phyloP scores from a whole-genome alignment of 257 asterid genomes.

The Plantago elongata region DNA sequence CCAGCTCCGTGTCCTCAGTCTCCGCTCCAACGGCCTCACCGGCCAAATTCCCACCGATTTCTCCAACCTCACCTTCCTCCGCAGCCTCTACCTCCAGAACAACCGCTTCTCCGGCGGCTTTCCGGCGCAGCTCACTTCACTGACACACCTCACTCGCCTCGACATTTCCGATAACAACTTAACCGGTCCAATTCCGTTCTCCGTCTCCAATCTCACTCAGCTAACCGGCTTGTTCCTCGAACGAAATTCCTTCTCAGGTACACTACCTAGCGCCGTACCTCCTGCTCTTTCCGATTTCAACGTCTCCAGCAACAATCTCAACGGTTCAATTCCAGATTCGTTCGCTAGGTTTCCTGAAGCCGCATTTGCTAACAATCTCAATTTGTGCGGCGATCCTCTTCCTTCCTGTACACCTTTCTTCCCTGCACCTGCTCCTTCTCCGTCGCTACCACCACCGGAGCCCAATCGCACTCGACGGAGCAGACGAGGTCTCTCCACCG shows the following conservation, averaged over 20 bases:
- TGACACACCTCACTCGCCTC: slow-evolving; percentile 64
- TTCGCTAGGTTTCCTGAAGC: slow-evolving; percentile 53
- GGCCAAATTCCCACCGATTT: slow-evolving; percentile 72
- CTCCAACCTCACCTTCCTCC: slow-evolving; percentile 55
- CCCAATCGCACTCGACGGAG: slow-evolving; percentile 22
- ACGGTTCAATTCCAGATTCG: slow-evolving; percentile 79
- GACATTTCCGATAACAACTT: slow-evolving; percentile 75
- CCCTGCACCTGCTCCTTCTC: slow-evolving; percentile 74
- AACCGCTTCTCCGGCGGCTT: slow-evolving; percentile 64
- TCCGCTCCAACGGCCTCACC: slow-evolving; percentile 69
- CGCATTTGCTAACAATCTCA: slow-evolving; percentile 61
- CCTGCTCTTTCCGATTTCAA: slow-evolving; percentile 40
- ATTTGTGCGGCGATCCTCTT: slow-evolving; percentile 76
- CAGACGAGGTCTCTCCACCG: slow-evolving; percentile 49
- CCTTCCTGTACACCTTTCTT: slow-evolving; percentile 84
- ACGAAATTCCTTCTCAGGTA: slow-evolving; percentile 59
- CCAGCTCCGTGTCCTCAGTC: slow-evolving; percentile 83
- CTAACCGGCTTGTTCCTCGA: slow-evolving; percentile 64
- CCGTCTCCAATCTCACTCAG: slow-evolving; percentile 63
- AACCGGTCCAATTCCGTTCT: slow-evolving; percentile 70
- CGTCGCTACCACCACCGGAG: slow-evolving; percentile 23
- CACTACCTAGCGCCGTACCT: slow-evolving; percentile 68
- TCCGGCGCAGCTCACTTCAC: slow-evolving; percentile 48
- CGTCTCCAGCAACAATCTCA: slow-evolving; percentile 64
- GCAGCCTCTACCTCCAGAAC: slow-evolving; percentile 67